phyloP scores from a whole-genome alignment of 148 eudicot genomes.

The Heliamphora exappendiculata region DNA sequence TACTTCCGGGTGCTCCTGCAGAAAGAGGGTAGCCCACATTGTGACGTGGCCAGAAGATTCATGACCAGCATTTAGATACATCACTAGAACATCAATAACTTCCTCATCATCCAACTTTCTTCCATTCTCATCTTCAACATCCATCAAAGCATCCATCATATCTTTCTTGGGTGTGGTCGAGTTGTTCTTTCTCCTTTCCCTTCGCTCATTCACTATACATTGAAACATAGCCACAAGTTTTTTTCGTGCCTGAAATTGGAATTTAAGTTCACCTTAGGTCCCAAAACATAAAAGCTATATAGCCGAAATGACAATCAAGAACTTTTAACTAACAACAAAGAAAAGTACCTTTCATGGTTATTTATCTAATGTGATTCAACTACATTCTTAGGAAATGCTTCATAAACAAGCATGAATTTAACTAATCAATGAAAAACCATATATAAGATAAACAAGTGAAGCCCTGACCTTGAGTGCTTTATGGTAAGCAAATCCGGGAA shows the following conservation, averaged over 20 bases:
- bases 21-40: slow-evolving; percentile 77
- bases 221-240: slow-evolving; percentile 58
- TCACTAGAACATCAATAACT: slow-evolving; percentile 66
- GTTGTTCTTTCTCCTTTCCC: slow-evolving; percentile 26
- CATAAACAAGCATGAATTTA: neutral
- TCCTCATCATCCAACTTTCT: slow-evolving; percentile 66
- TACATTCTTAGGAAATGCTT: neutral
- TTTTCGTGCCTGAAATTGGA: slow-evolving; percentile 76
- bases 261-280: neutral
- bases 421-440: neutral
- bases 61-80: slow-evolving; percentile 96
- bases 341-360: neutral
- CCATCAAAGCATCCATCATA: slow-evolving; percentile 76
- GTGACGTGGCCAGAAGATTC: slow-evolving; percentile 89
- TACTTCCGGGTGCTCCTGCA: slow-evolving; percentile 64
- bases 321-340: neutral
- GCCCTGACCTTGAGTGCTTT: slow-evolving; percentile 62
- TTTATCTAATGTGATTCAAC: neutral
- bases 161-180: slow-evolving; percentile 40
- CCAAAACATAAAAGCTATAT: neutral
- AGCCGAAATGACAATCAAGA: neutral
- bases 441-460: neutral
- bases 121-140: slow-evolving; percentile 69
- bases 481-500: slow-evolving; percentile 81
- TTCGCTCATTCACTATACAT: slow-evolving; percentile 42